These are phyloP conservation scores for Blastobotrys petasosporus DNA, from an alignment of 1,139 yeast species.

Conservation along the genomic window DNA sequence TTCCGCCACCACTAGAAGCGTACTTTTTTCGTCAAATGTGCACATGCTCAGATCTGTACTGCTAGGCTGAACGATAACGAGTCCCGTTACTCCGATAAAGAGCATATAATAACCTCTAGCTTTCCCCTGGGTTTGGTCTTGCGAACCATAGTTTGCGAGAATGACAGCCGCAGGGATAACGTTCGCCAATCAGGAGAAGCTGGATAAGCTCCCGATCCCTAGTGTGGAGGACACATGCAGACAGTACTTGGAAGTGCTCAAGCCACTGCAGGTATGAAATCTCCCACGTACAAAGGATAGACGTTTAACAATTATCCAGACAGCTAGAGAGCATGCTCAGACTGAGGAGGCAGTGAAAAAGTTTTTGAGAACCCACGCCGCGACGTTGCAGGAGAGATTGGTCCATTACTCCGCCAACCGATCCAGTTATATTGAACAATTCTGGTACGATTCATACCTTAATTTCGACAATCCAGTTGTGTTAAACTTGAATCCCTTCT, in stretches of 20 bases:
- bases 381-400: conserved; percentile 57
- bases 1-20: no score
- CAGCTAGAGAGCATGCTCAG: conserved; percentile 57
- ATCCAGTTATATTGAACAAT: conserved; percentile 81
- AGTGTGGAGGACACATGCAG: conserved; percentile 58
- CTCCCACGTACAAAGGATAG: background rate
- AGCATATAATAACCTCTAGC: no score
- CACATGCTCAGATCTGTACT: no score
- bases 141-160: background rate
- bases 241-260: conserved; percentile 56
- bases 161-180: conserved; percentile 32
- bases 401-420: conserved; percentile 56
- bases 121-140: background rate
- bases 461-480: conserved; percentile 84
- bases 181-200: conserved; percentile 50
- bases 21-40: no score
- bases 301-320: conserved; percentile 38
- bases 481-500: conserved; percentile 79
- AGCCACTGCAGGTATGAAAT: conserved; percentile 44
- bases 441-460: conserved; percentile 87
- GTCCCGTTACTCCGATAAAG: no score
- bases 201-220: conserved; percentile 73
- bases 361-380: conserved; percentile 55
- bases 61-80: no score
- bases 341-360: conserved; percentile 56